Percentiles rank a stretch among this genome's conserved stretches.
phyloP scores from a whole-genome alignment of 139 green algal genomes.

The Chlorella sp. region DNA sequence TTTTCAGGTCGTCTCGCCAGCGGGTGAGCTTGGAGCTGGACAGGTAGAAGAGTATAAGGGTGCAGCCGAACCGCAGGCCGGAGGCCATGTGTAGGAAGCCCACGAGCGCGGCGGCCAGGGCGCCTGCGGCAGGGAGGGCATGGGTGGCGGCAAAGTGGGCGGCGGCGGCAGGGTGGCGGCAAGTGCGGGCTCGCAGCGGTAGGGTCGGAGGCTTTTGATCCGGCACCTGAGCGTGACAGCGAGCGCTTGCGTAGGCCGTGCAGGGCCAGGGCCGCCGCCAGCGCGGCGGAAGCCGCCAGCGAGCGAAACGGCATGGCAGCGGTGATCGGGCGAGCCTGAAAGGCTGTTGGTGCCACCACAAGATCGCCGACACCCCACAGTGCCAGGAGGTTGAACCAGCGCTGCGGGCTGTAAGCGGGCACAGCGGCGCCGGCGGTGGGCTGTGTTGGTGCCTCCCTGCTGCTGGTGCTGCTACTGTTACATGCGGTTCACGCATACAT shows the following conservation, averaged over 20 bases:
- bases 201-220: too few species aligned
- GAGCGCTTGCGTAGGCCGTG: slow-evolving; percentile 10
- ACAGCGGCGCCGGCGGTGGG: too few species aligned
- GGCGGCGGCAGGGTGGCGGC: too few species aligned
- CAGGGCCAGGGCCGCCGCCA: not conserved
- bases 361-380: too few species aligned
- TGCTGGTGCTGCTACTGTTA: too few species aligned
- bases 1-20: slow-evolving; percentile 43
- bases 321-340: not conserved
- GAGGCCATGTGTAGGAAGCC: slow-evolving; percentile 21
- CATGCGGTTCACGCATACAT: too few species aligned
- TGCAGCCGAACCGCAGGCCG: slow-evolving; percentile 16
- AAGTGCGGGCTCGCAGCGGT: too few species aligned
- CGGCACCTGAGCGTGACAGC: slow-evolving; percentile 4
- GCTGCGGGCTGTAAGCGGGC: too few species aligned
- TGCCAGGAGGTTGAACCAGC: too few species aligned
- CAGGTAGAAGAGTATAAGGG: slow-evolving; percentile 44
- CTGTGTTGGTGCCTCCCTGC: too few species aligned
- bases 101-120: slow-evolving; percentile 12
- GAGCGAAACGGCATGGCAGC: too few species aligned
- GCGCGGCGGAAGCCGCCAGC: not conserved
- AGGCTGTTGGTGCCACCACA: too few species aligned
- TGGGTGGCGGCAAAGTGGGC: not conserved
- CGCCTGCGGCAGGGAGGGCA: not conserved
- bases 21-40: slow-evolving; percentile 48